Conservation (phyloP, 2,329 filamentous ascomycete genomes). For the Penicillium brevicompactum region DNA sequence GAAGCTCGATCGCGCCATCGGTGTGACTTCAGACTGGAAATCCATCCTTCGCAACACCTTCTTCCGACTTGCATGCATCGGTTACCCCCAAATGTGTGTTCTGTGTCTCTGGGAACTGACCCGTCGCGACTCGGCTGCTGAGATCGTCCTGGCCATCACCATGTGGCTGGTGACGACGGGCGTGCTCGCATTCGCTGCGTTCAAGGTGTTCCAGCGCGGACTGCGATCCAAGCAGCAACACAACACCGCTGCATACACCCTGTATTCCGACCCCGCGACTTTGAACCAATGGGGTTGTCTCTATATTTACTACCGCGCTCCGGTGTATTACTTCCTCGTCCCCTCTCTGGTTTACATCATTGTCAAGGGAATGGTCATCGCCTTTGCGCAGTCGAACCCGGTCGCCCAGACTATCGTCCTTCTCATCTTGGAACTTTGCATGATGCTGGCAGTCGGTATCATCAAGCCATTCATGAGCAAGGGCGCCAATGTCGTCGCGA, state of each 20-base stretch:
- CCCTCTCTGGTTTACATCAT: constrained; percentile 75
- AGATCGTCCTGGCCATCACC: constrained; percentile 83
- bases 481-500: constrained; percentile 95
- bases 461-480: constrained; percentile 97
- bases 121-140: constrained; percentile 77
- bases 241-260: constrained; percentile 93
- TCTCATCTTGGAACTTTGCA: constrained; percentile 76
- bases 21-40: constrained; percentile 91
- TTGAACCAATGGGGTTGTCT: constrained; percentile 98
- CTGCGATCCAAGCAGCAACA: constrained; percentile 85
- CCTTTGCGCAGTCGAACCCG: constrained; percentile 70
- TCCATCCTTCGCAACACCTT: constrained; percentile 91
- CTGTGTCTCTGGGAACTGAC: constrained; percentile 94
- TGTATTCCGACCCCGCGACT: constrained; percentile 88
- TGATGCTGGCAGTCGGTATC: constrained; percentile 77
- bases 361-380: constrained; percentile 84
- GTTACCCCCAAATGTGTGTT: constrained; percentile 87
- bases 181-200: constrained; percentile 79
- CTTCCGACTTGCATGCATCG: constrained; percentile 85
- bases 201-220: constrained; percentile 86
- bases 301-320: constrained; percentile 94
- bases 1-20: constrained; percentile 66
- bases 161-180: constrained; percentile 79
- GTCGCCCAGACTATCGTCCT: constrained; percentile 80
- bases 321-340: constrained; percentile 91